These are phyloP conservation scores for Sclerospora graminicola DNA, from an alignment of 352 stramenopile genomes.

Conservation along the genomic window DNA sequence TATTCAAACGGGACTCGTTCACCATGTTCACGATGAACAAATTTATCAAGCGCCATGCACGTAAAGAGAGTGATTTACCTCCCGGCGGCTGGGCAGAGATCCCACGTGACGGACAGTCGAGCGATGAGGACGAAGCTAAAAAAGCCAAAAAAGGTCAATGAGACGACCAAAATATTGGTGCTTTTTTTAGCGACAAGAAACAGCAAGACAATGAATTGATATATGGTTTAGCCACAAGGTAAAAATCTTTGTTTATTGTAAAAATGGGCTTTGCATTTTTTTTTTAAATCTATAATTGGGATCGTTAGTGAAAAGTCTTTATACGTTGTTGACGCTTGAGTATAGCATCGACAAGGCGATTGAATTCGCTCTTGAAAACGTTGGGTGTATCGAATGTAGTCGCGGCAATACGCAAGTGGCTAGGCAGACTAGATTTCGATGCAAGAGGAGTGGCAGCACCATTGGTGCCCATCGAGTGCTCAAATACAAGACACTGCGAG, in stretches of 20 bases:
- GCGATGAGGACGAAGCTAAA: conserved; percentile 65
- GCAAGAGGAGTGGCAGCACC: conserved; percentile 15
- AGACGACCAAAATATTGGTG: background rate
- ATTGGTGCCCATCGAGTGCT: conserved; percentile 36
- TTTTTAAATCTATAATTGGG: no score
- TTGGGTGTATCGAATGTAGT: conserved; percentile 59
- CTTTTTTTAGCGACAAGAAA: conserved; percentile 5
- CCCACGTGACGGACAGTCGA: conserved; percentile 62
- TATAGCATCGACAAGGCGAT: conserved; percentile 32
- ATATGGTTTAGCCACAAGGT: background rate
- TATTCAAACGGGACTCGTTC: conserved; percentile 78
- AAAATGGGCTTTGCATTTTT: no score
- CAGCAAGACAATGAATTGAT: conserved; percentile 3
- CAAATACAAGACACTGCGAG: conserved; percentile 71
- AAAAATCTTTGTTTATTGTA: no score
- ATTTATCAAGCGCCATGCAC: conserved; percentile 79
- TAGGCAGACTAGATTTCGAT: conserved; percentile 38
- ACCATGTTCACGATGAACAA: conserved; percentile 89
- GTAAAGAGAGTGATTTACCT: conserved; percentile 57
- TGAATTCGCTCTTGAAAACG: conserved; percentile 63
- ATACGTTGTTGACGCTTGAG: no score
- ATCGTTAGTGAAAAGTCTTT: no score
- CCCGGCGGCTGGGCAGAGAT: conserved; percentile 62
- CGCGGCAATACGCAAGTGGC: conserved; percentile 27
- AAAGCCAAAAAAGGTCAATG: conserved; percentile 25